Evolutionary conservation across 768 basidiomycete genomes (phyloP).

Genomic region (Boletus insuetus): DNA sequence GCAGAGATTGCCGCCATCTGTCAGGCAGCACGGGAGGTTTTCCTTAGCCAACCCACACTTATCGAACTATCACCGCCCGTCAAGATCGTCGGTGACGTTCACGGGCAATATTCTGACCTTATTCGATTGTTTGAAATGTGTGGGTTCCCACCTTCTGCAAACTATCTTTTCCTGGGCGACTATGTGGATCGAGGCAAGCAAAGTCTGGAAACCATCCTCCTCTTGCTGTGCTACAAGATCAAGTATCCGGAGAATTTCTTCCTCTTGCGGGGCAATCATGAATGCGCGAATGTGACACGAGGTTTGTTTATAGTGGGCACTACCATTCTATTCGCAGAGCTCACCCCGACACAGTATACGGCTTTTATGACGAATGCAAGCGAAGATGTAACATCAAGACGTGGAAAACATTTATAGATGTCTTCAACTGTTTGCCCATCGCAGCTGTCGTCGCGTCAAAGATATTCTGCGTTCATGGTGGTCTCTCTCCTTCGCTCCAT

Average conservation of each 20-base stretch:
- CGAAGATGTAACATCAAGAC: slow-evolving; percentile 99
- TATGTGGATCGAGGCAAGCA: slow-evolving; percentile 99
- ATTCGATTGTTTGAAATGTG: slow-evolving; percentile 99
- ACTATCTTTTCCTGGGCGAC: slow-evolving; percentile 98
- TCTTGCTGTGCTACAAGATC: slow-evolving; percentile 98
- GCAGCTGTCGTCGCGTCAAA: slow-evolving; percentile 98
- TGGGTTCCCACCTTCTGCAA: slow-evolving; percentile 94
- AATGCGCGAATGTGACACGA: slow-evolving; percentile 98
- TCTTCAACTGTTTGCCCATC: slow-evolving; percentile 98
- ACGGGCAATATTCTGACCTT: slow-evolving; percentile 98
- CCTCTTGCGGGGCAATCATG: slow-evolving; percentile 95
- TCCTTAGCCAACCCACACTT: slow-evolving; percentile 93
- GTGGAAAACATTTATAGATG: slow-evolving; percentile 99
- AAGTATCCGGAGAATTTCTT: slow-evolving; percentile 99
- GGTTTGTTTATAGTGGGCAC: slow-evolving; percentile 48
- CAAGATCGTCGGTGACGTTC: slow-evolving; percentile 99
- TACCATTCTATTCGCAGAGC: slow-evolving; percentile 14
- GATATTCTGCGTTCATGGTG: slow-evolving; percentile 99
- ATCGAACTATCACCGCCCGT: slow-evolving; percentile 97
- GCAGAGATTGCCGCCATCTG: slow-evolving; percentile 93
- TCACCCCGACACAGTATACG: slow-evolving; percentile 68
- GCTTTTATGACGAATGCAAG: slow-evolving; percentile 99
- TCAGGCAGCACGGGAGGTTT: slow-evolving; percentile 92
- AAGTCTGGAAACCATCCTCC: slow-evolving; percentile 94
- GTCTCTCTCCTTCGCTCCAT: slow-evolving; percentile 87